Conservation (phyloP, 1,284 basidiomycete species). For the Quambalaria eucalypti region DNA sequence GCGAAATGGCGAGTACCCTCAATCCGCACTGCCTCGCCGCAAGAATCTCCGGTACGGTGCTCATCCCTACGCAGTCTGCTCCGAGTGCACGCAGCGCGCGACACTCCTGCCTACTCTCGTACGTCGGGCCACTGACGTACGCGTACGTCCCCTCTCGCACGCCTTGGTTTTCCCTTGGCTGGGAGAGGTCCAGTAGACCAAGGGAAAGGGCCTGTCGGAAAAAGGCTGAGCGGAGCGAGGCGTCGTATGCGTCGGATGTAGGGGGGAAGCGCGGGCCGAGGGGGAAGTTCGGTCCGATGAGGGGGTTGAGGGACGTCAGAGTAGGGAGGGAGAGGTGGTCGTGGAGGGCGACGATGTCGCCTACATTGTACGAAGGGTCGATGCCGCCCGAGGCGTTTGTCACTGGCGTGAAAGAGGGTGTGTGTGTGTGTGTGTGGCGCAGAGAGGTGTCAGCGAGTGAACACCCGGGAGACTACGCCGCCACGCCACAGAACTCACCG, state of each 20-base stretch:
- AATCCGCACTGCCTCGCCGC: conserved; percentile 62
- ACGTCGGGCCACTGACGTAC: conserved; percentile 69
- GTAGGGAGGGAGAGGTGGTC: conserved; percentile 74
- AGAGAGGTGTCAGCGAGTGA: background rate
- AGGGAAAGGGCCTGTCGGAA: conserved; percentile 63
- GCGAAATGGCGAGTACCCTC: conserved; percentile 63
- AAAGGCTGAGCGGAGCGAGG: conserved; percentile 58
- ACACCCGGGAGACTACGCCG: background rate
- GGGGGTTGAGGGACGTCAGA: conserved; percentile 58
- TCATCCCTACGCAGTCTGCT: conserved; percentile 73
- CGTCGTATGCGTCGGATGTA: conserved; percentile 67
- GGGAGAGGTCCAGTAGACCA: conserved; percentile 1
- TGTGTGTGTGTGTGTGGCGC: background rate
- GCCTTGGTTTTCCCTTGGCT: conserved; percentile 7
- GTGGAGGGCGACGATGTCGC: conserved; percentile 70
- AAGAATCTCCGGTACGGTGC: conserved; percentile 79
- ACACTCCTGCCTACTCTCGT: conserved; percentile 57
- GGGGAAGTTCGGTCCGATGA: conserved; percentile 50
- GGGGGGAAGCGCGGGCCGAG: conserved; percentile 61
- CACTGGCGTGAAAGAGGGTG: conserved; percentile 53
- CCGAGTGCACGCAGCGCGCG: conserved; percentile 19
- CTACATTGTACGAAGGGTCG: conserved; percentile 63
- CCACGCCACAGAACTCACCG: no score
- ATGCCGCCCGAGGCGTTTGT: conserved; percentile 75
- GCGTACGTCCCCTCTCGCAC: conserved; percentile 69